Evolutionary conservation across 1,284 basidiomycete species (phyloP).

Genomic region (Apiotrichum akiyoshidainum): DNA sequence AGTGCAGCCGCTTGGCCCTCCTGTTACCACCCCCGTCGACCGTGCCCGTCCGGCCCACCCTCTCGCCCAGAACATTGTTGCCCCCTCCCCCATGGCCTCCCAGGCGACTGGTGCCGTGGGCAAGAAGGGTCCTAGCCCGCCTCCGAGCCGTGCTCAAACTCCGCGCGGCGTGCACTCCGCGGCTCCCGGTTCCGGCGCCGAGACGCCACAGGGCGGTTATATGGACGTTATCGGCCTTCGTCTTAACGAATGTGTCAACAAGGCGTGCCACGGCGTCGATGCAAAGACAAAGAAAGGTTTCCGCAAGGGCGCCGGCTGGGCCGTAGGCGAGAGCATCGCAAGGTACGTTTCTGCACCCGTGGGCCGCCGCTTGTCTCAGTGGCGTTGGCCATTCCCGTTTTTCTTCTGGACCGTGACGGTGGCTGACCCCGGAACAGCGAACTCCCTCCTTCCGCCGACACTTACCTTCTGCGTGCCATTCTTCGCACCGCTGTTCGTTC

Average conservation of each 20-base stretch:
- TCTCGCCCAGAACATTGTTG: not conserved
- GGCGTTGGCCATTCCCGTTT: not conserved
- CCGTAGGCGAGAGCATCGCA: constrained; percentile 44
- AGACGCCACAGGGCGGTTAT: constrained; percentile 31
- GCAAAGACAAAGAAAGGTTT: constrained; percentile 48
- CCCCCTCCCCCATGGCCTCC: constrained; percentile 16
- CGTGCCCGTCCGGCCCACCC: constrained; percentile 3
- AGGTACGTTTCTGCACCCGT: constrained; percentile 33
- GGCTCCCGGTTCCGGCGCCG: constrained; percentile 10
- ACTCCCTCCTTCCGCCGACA: constrained; percentile 44
- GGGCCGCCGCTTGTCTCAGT: not conserved
- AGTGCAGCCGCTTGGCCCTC: constrained; percentile 20
- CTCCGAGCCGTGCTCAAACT: constrained; percentile 20
- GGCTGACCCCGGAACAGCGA: constrained; percentile 32
- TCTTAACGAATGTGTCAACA: constrained; percentile 50
- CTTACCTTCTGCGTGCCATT: constrained; percentile 50
- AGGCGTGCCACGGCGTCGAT: constrained; percentile 47
- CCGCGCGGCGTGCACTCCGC: constrained; percentile 12
- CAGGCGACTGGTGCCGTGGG: constrained; percentile 24
- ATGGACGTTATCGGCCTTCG: constrained; percentile 50
- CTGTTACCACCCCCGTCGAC: constrained; percentile 16
- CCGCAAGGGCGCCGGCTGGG: constrained; percentile 47
- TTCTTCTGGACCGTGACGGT: not conserved
- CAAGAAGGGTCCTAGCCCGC: constrained; percentile 21
- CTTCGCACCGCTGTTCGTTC: constrained; percentile 47